These are phyloP conservation scores for Deuterostichococcus epilithicus DNA, from an alignment of 139 green algal species.

Conservation along the genomic window DNA sequence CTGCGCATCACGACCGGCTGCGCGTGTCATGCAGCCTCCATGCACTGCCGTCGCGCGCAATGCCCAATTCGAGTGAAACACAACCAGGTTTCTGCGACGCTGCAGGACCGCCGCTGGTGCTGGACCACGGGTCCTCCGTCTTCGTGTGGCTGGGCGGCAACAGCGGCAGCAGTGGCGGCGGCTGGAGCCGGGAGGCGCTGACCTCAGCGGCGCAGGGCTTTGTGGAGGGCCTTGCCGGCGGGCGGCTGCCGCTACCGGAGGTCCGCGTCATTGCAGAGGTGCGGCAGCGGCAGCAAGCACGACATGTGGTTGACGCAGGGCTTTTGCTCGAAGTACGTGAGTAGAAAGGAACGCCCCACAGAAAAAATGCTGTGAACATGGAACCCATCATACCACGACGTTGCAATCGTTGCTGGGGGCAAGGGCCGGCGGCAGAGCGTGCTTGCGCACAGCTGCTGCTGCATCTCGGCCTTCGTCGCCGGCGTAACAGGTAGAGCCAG, in stretches of 20 bases:
- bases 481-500: no score
- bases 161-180: background rate
- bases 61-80: background rate
- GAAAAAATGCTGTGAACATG: no score
- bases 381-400: no score
- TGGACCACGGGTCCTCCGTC: slow-evolving; percentile 44
- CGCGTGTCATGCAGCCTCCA: background rate
- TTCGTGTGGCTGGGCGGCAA: slow-evolving; percentile 28
- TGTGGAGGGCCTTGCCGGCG: background rate
- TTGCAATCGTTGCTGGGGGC: no score
- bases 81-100: background rate
- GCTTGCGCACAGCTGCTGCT: no score
- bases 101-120: slow-evolving; percentile 20
- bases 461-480: no score
- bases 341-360: no score
- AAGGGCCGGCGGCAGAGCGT: no score
- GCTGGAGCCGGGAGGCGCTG: slow-evolving; percentile 8
- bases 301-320: background rate
- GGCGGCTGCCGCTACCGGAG: slow-evolving; percentile 32
- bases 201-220: slow-evolving; percentile 1
- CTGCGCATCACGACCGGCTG: no score
- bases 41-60: background rate
- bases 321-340: background rate
- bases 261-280: background rate
- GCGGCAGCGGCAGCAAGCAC: background rate